phyloP scores from a whole-genome alignment of 257 asterid genomes.

The Fraxinus cuspidata region DNA sequence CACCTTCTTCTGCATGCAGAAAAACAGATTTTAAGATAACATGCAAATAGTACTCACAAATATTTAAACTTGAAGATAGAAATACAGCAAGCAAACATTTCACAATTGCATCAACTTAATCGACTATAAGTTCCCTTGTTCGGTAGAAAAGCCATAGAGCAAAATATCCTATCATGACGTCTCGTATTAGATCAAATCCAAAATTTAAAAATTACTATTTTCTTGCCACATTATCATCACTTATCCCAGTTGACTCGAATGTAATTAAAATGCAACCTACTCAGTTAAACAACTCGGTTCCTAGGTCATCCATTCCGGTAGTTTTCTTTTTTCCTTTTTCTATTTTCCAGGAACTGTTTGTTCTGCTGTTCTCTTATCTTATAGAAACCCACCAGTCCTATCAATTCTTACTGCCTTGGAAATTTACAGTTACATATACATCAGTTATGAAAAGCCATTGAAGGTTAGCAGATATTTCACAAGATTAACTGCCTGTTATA shows the following conservation, averaged over 20 bases:
- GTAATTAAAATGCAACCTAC: neutral
- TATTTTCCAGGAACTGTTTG: neutral
- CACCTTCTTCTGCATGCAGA: constrained; percentile 57
- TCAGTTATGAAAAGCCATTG: neutral
- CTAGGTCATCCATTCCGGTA: neutral
- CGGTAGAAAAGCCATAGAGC: neutral
- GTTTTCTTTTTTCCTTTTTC: neutral
- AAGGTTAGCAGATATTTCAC: neutral
- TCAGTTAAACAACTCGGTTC: neutral
- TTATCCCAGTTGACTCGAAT: neutral
- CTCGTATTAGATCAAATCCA: neutral
- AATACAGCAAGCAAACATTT: neutral
- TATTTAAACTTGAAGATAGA: neutral
- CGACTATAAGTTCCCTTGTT: neutral
- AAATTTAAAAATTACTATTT: neutral
- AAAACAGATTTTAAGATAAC: constrained; percentile 9
- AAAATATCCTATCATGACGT: neutral
- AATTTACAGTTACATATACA: neutral
- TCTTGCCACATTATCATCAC: neutral
- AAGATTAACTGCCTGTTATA: neutral
- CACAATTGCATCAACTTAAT: neutral
- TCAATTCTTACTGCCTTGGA: neutral
- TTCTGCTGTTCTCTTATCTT: neutral
- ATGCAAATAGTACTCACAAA: neutral
- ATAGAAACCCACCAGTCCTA: neutral